phyloP scores from a whole-genome alignment of 2,329 filamentous ascomycete genomes.

The Biscogniauxia sp. region DNA sequence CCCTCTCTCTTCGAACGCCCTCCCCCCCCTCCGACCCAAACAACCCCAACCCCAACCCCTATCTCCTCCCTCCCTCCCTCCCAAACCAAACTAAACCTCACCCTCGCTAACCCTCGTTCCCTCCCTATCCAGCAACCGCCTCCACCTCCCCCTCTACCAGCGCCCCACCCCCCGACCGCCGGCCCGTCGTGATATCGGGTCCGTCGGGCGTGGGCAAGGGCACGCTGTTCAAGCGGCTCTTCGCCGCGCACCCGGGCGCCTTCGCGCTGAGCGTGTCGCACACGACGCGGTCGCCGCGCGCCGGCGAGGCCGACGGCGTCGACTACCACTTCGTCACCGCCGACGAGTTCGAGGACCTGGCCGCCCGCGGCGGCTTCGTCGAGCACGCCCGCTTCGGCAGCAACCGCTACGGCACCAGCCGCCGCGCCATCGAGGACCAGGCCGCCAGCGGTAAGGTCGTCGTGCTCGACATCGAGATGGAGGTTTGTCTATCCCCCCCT shows the following conservation, averaged over 20 bases:
- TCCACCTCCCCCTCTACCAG: not conserved
- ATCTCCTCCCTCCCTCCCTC: not conserved
- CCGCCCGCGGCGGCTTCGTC: conserved; percentile 71
- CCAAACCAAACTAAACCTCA: not conserved
- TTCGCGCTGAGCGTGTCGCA: conserved; percentile 63
- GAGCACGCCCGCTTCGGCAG: conserved; percentile 81
- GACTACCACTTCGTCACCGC: conserved; percentile 78
- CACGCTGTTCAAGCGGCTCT: conserved; percentile 72
- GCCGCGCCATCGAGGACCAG: conserved; percentile 71
- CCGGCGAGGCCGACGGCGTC: conserved; percentile 70
- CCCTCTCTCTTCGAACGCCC: no score
- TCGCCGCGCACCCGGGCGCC: conserved; percentile 51
- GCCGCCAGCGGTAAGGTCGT: conserved; percentile 69
- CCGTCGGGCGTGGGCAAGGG: conserved; percentile 80
- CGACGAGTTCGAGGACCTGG: conserved; percentile 65
- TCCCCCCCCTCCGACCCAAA: not conserved
- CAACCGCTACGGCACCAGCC: conserved; percentile 82
- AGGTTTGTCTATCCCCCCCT: conserved; percentile 49
- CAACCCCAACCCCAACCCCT: no score
- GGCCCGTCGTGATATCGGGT: conserved; percentile 75
- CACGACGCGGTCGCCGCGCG: conserved; percentile 76
- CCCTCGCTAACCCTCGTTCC: no score
- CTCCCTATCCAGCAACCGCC: conserved; percentile 1
- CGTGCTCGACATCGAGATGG: conserved; percentile 95
- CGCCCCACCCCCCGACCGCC: conserved; percentile 43